Conservation (phyloP, 2,329 filamentous ascomycete genomes). For the Aulographum hederae region DNA sequence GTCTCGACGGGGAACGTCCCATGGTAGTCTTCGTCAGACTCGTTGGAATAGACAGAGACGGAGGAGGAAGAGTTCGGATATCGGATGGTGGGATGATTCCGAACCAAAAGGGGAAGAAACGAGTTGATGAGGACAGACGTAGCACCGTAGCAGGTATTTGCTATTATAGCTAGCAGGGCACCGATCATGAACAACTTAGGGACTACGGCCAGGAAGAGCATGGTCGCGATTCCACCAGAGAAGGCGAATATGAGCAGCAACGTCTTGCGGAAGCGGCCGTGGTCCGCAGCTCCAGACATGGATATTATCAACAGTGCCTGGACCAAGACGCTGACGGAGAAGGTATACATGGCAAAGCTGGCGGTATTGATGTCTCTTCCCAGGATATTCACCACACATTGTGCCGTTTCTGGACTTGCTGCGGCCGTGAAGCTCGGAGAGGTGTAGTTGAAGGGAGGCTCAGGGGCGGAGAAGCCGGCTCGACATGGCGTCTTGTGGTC, state of each 20-base stretch:
- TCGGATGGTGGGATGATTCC: slow-evolving; percentile 52
- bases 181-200: slow-evolving; percentile 64
- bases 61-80: slow-evolving; percentile 8
- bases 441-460: not conserved
- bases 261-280: slow-evolving; percentile 73
- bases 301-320: slow-evolving; percentile 86
- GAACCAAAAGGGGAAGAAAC: slow-evolving; percentile 77
- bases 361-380: slow-evolving; percentile 86
- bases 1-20: slow-evolving; percentile 15
- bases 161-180: slow-evolving; percentile 68
- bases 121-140: slow-evolving; percentile 93
- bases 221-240: slow-evolving; percentile 62
- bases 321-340: slow-evolving; percentile 76
- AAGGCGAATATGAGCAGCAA: slow-evolving; percentile 74
- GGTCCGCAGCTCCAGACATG: slow-evolving; percentile 90
- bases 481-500: slow-evolving; percentile 62
- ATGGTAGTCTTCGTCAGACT: slow-evolving; percentile 12
- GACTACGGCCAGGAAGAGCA: slow-evolving; percentile 68
- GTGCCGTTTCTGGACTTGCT: slow-evolving; percentile 22
- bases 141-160: slow-evolving; percentile 86
- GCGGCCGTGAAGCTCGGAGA: slow-evolving; percentile 4
- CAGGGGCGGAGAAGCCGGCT: slow-evolving; percentile 32
- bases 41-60: slow-evolving; percentile 10
- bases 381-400: slow-evolving; percentile 69
- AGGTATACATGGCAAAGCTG: slow-evolving; percentile 96